Conservation (phyloP, 2,329 filamentous ascomycete genomes). For the Dothiorella sarmentorum region DNA sequence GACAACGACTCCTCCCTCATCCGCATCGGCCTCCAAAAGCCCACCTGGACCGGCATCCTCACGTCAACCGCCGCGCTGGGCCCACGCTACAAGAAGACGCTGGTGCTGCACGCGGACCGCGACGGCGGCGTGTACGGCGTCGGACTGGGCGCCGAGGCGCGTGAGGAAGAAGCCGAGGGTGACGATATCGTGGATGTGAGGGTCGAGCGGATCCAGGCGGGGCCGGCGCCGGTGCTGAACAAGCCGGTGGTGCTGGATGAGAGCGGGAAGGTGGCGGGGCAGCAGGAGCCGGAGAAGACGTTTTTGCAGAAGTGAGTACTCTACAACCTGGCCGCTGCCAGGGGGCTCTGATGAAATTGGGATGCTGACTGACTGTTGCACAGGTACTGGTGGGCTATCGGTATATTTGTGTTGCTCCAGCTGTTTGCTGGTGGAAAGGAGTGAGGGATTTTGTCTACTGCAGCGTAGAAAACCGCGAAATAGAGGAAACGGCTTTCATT, state of each 20-base stretch:
- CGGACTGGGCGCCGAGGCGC: conserved; percentile 40
- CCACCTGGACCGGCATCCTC: conserved; percentile 45
- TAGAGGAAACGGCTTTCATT: background rate
- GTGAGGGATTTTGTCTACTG: background rate
- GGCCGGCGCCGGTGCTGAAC: conserved; percentile 45
- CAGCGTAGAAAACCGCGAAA: background rate
- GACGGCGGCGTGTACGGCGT: conserved; percentile 45
- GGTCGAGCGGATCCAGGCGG: conserved; percentile 37
- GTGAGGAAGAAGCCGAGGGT: conserved; percentile 17
- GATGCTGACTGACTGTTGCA: conserved; percentile 20
- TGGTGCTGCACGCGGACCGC: conserved; percentile 43
- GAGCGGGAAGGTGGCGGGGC: conserved; percentile 49
- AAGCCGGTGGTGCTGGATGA: conserved; percentile 56
- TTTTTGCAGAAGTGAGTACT: conserved; percentile 51
- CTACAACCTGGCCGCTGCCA: background rate
- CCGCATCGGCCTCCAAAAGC: conserved; percentile 41
- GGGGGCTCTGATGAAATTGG: background rate
- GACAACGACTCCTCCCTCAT: conserved; percentile 38
- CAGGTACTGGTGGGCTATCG: conserved; percentile 52
- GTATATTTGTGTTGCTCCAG: conserved; percentile 46
- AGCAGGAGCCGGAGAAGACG: conserved; percentile 46
- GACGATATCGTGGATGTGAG: conserved; percentile 42
- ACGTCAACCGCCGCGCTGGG: conserved; percentile 44
- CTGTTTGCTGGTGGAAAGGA: conserved; percentile 40
- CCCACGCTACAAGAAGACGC: conserved; percentile 41